Base-by-base conservation (phyloP, 2,329 filamentous ascomycete genomes). In the Elsinoe perseae region DNA sequence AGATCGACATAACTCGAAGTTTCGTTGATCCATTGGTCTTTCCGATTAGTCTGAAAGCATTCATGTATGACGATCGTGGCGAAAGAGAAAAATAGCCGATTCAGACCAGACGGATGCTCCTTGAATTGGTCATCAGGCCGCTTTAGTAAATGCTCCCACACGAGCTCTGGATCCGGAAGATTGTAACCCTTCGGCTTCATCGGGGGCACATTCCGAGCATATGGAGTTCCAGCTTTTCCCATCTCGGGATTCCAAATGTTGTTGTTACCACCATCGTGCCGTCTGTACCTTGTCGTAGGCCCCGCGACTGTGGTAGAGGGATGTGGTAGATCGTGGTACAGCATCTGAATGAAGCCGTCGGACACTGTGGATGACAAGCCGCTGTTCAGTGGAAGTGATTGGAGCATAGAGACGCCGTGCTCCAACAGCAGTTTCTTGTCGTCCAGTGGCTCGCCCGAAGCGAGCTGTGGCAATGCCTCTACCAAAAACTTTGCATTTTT, bases 251-350 rank as follows among this genome's bases (percentile, higher is more conserved):
- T 62, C 71, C 74, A 77, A 4, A 72, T 74, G 59, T 76, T 79
- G 62, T 77, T 77, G 18, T 67, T 66, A 32, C 72, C 67, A 4
- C 75, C 75, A 59, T 77, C 75, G 58, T 74, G 70, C 58, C 68
- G 63, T 60, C 74, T 65, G 61, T 76, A 76, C 58, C 71, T 69
- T 10, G 71, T 63, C 6, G 70, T 68, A 4, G 76, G 76, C 10
- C 77, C 77, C 38, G 75, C 72, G 10, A 73, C 61, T 18, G 75
- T 75, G 1, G 71, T 69, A 4, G 75, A 67, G 10, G 77, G 77
- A 62, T 80, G 77, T 28, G 77, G 77, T 12, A 80, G 67, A 61
- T 79, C 77, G 58, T 75, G 64, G 71, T 74, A 80, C 3, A 80
- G 70, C 76, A 79, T 77, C 4, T 67, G 68, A 57, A 80, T 78